Conservation (phyloP, 164 flowering plant species). For the Santalum album region DNA sequence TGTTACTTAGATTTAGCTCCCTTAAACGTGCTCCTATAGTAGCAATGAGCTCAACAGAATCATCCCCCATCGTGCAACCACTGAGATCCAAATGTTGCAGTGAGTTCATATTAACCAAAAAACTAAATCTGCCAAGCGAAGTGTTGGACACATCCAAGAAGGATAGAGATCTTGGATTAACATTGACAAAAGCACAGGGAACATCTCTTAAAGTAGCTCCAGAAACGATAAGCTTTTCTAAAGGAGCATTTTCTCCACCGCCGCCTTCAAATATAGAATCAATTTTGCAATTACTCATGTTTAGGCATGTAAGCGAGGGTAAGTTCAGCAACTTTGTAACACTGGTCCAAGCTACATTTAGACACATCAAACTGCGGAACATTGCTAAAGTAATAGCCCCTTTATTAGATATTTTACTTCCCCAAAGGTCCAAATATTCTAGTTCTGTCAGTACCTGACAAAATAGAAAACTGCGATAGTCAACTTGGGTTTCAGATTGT, state of each 20-base stretch:
- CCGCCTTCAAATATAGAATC: slow-evolving; percentile 33
- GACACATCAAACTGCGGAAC: slow-evolving; percentile 54
- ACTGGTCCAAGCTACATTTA: slow-evolving; percentile 87
- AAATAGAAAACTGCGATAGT: not conserved
- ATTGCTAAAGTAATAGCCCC: slow-evolving; percentile 41
- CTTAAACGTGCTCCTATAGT: slow-evolving; percentile 50
- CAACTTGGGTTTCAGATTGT: too few relatives aligned
- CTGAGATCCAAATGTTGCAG: slow-evolving; percentile 72
- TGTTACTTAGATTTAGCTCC: slow-evolving; percentile 53
- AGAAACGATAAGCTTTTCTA: slow-evolving; percentile 40
- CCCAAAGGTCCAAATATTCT: slow-evolving; percentile 83
- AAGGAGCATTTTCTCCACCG: slow-evolving; percentile 28
- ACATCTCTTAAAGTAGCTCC: slow-evolving; percentile 46
- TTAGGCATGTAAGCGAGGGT: slow-evolving; percentile 46
- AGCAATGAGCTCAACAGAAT: slow-evolving; percentile 39
- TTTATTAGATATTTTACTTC: slow-evolving; percentile 61
- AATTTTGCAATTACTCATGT: slow-evolving; percentile 77
- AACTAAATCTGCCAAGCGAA: slow-evolving; percentile 35
- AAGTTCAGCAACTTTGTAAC: slow-evolving; percentile 56
- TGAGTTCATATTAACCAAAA: slow-evolving; percentile 37
- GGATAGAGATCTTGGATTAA: slow-evolving; percentile 29
- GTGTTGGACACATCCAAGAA: slow-evolving; percentile 57
- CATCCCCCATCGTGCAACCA: slow-evolving; percentile 40
- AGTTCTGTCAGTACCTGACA: slow-evolving; percentile 57
- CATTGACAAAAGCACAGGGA: slow-evolving; percentile 28